These are phyloP conservation scores for Leccinum variicolor DNA, from an alignment of 768 basidiomycete species.

Conservation along the genomic window DNA sequence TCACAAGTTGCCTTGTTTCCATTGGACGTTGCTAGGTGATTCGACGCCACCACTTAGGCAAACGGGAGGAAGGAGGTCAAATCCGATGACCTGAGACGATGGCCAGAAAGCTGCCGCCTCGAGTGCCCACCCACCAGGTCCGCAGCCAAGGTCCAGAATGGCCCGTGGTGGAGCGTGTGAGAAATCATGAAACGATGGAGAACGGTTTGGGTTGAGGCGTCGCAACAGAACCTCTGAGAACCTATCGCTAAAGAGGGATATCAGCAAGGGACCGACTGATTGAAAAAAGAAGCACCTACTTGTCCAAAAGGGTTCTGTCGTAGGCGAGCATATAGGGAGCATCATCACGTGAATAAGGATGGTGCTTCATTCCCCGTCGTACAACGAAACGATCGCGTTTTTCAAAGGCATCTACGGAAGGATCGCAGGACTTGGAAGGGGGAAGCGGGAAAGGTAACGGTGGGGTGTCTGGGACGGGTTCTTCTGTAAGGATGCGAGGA, in stretches of 20 bases:
- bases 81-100: constrained; percentile 53
- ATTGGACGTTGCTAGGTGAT: constrained; percentile 40
- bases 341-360: constrained; percentile 46
- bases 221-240: constrained; percentile 51
- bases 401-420: constrained; percentile 23
- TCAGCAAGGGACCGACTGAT: constrained; percentile 9
- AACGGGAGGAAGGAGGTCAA: constrained; percentile 53
- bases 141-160: constrained; percentile 77
- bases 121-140: constrained; percentile 64
- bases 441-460: background rate
- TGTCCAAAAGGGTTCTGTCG: constrained; percentile 52
- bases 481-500: background rate
- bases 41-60: constrained; percentile 34
- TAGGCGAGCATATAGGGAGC: constrained; percentile 70
- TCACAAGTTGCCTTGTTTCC: constrained; percentile 68
- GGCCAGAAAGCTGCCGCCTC: constrained; percentile 65
- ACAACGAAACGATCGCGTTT: constrained; percentile 21
- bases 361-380: constrained; percentile 43
- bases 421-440: constrained; percentile 3
- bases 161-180: constrained; percentile 44
- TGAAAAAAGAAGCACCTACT: constrained; percentile 37
- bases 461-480: background rate
- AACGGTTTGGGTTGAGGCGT: constrained; percentile 49
- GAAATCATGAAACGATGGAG: constrained; percentile 61
- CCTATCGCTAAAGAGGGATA: constrained; percentile 47